These are phyloP conservation scores for Vigna reflexopilosa DNA, from an alignment of 306 rosid genomes.

Conservation along the genomic window DNA sequence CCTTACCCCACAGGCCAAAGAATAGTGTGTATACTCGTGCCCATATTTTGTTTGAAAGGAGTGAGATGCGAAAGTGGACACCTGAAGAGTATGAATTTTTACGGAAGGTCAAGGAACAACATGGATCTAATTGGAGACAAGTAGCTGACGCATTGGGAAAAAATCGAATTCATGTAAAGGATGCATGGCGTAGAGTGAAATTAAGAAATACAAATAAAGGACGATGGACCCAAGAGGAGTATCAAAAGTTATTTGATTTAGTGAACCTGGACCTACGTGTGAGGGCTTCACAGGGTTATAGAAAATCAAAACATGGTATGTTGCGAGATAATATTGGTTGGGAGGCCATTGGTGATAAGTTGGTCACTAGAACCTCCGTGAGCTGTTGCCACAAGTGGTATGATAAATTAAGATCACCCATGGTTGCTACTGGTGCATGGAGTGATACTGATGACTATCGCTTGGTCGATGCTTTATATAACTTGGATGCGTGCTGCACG, in stretches of 20 bases:
- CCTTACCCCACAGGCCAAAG: slow-evolving; percentile 61
- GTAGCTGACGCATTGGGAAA: slow-evolving; percentile 67
- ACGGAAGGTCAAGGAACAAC: slow-evolving; percentile 42
- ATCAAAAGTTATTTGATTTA: slow-evolving; percentile 71
- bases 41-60: slow-evolving; percentile 68
- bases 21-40: slow-evolving; percentile 57
- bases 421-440: slow-evolving; percentile 68
- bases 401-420: slow-evolving; percentile 62
- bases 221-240: slow-evolving; percentile 74
- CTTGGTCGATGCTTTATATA: slow-evolving; percentile 59
- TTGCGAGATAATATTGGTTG: slow-evolving; percentile 81
- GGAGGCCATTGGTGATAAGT: slow-evolving; percentile 67
- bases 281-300: slow-evolving; percentile 58
- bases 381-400: slow-evolving; percentile 78
- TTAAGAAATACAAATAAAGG: slow-evolving; percentile 50
- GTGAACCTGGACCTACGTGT: slow-evolving; percentile 70
- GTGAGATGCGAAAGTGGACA: slow-evolving; percentile 59
- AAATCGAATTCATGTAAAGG: slow-evolving; percentile 74
- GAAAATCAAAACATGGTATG: slow-evolving; percentile 68
- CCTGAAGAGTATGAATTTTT: slow-evolving; percentile 61
- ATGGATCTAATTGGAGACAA: slow-evolving; percentile 72
- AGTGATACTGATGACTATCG: slow-evolving; percentile 77
- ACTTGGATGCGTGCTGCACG: slow-evolving; percentile 69
- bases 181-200: slow-evolving; percentile 75
- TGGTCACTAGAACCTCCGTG: slow-evolving; percentile 56